A percentile compares a stretch with the other conserved stretches of the same genome.
Evolutionary conservation across 1,284 basidiomycete genomes (phyloP).

Genomic region (Cryptococcus jaspeensis): DNA sequence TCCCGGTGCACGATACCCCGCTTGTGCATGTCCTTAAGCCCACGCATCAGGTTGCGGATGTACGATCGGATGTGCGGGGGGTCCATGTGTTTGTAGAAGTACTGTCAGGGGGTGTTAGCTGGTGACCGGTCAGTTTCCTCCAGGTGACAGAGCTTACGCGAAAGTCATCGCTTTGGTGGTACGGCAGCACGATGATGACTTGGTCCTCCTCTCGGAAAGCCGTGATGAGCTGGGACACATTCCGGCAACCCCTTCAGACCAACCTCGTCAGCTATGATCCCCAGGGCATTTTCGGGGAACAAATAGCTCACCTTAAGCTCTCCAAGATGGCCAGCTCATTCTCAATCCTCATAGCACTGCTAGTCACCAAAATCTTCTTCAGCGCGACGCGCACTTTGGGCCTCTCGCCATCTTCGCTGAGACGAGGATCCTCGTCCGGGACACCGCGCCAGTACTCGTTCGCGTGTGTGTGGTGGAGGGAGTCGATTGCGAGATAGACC

Average conservation of each 20-base stretch:
- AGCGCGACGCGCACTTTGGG: conserved; percentile 76
- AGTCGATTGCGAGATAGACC: conserved; percentile 94
- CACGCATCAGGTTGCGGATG: conserved; percentile 87
- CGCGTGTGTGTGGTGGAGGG: conserved; percentile 71
- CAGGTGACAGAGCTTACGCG: conserved; percentile 60
- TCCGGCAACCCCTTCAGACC: conserved; percentile 67
- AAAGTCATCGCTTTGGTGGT: conserved; percentile 89
- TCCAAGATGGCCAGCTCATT: conserved; percentile 96
- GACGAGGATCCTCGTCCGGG: conserved; percentile 1
- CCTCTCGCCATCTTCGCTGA: neutral
- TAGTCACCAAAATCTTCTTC: conserved; percentile 96
- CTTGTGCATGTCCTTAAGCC: conserved; percentile 84
- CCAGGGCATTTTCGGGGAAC: neutral
- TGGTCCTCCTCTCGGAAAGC: conserved; percentile 92
- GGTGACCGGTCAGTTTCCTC: neutral
- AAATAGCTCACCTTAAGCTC: conserved; percentile 55
- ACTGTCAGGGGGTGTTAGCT: conserved; percentile 19
- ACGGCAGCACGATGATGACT: conserved; percentile 92
- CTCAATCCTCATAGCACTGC: conserved; percentile 83
- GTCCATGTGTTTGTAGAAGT: conserved; percentile 51
- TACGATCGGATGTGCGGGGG: conserved; percentile 68
- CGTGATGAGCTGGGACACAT: conserved; percentile 88
- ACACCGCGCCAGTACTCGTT: conserved; percentile 74
- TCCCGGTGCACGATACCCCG: conserved; percentile 91
- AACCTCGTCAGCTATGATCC: neutral